These are phyloP conservation scores for Gossypium raimondii DNA, from an alignment of 345 rosid species.

Conservation along the genomic window DNA sequence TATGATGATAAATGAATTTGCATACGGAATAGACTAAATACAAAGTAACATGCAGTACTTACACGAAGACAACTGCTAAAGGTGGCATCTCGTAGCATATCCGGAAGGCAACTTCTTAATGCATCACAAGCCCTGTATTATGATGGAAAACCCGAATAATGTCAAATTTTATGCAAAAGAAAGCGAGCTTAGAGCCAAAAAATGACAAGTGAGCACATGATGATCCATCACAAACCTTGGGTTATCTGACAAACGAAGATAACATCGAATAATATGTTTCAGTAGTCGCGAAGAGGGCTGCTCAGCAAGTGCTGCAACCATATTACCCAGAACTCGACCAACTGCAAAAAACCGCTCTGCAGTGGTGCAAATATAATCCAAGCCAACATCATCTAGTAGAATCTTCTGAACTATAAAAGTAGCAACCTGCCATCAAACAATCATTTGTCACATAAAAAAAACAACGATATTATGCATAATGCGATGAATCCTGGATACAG, in stretches of 20 bases:
- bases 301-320: conserved; percentile 93
- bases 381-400: conserved; percentile 83
- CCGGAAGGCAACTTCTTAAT: conserved; percentile 76
- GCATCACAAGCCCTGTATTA: conserved; percentile 83
- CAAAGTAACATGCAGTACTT: conserved; percentile 29
- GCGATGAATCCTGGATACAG: background rate
- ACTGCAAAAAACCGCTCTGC: conserved; percentile 92
- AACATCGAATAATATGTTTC: conserved; percentile 88
- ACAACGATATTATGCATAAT: background rate
- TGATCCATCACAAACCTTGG: conserved; percentile 50
- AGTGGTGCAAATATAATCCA: conserved; percentile 30
- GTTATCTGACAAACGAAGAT: conserved; percentile 81
- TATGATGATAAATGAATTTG: too few relatives aligned
- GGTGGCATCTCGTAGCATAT: conserved; percentile 77
- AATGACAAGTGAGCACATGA: background rate
- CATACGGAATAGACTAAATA: background rate
- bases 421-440: conserved; percentile 66
- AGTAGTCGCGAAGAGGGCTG: conserved; percentile 71
- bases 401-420: conserved; percentile 91
- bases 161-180: background rate
- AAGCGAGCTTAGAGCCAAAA: background rate
- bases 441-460: conserved; percentile 2
- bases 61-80: conserved; percentile 76
- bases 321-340: conserved; percentile 80
- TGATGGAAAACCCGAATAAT: conserved; percentile 10